phyloP scores from a whole-genome alignment of 2,329 filamentous ascomycete species.

The Dryadomyces quercivorus region DNA sequence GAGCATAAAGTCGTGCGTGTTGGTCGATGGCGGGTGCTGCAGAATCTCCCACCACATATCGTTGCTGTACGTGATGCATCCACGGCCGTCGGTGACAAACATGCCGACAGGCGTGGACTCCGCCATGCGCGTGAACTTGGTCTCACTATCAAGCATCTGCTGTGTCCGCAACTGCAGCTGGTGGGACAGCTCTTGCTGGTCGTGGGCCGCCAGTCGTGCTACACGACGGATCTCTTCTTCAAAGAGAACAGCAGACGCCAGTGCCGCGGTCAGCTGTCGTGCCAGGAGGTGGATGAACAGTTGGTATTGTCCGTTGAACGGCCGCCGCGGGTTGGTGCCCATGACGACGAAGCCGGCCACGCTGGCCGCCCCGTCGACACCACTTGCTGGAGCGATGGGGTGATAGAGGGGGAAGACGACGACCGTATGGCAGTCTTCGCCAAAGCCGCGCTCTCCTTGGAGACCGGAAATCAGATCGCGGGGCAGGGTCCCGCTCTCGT shows the following conservation, averaged over 20 bases:
- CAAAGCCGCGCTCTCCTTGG: constrained; percentile 49
- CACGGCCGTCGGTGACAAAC: constrained; percentile 65
- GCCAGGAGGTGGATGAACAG: constrained; percentile 65
- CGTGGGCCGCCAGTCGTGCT: constrained; percentile 60
- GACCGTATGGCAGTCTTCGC: constrained; percentile 55
- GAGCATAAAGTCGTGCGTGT: background rate
- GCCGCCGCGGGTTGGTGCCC: constrained; percentile 65
- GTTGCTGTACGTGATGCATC: constrained; percentile 68
- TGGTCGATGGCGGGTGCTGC: background rate
- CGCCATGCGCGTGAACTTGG: constrained; percentile 72
- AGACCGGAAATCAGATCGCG: constrained; percentile 52
- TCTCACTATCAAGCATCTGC: constrained; percentile 55
- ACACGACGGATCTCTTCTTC: constrained; percentile 74
- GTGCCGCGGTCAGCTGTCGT: constrained; percentile 64
- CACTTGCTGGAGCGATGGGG: constrained; percentile 36
- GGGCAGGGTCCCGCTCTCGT: constrained; percentile 55
- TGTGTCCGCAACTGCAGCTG: constrained; percentile 56
- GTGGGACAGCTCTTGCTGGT: constrained; percentile 65
- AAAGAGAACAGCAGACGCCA: constrained; percentile 71
- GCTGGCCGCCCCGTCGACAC: constrained; percentile 14
- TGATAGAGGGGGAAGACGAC: constrained; percentile 72
- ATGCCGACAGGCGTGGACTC: constrained; percentile 76
- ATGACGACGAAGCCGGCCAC: constrained; percentile 69
- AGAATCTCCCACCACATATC: constrained; percentile 51
- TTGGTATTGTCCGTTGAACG: constrained; percentile 70